Conservation (phyloP, 2,329 filamentous ascomycete species). For the Aspergillus ochraceus region DNA sequence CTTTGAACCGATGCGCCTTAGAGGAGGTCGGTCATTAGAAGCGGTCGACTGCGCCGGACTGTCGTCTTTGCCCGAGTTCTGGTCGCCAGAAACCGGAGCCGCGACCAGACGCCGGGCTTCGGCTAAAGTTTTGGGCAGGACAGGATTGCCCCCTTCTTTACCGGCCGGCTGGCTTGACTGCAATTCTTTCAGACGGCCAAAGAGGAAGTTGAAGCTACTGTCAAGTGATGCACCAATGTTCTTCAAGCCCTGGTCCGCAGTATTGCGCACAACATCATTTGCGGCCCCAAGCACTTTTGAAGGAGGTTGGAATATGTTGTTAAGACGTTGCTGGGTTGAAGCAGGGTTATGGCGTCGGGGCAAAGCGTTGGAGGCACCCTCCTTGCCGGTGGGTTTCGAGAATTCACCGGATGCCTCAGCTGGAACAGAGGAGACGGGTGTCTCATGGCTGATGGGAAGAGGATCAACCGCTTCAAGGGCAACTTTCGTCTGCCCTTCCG, state of each 20-base stretch:
- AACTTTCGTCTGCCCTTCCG: conserved; percentile 65
- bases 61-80: conserved; percentile 49
- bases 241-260: conserved; percentile 88
- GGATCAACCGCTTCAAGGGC: conserved; percentile 28
- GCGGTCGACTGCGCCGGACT: conserved; percentile 51
- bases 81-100: conserved; percentile 44
- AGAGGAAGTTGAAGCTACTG: conserved; percentile 88
- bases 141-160: conserved; percentile 40
- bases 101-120: conserved; percentile 88
- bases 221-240: conserved; percentile 88
- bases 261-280: conserved; percentile 80
- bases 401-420: conserved; percentile 31
- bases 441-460: conserved; percentile 24
- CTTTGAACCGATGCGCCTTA: conserved; percentile 38
- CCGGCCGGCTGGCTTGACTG: conserved; percentile 51
- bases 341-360: conserved; percentile 30
- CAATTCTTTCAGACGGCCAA: conserved; percentile 78
- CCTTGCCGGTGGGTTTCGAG: conserved; percentile 27
- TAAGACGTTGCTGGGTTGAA: conserved; percentile 69
- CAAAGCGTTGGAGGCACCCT: conserved; percentile 34
- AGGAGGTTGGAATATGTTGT: conserved; percentile 82
- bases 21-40: conserved; percentile 32
- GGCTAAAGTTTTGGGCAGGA: conserved; percentile 84
- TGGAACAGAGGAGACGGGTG: conserved; percentile 28
- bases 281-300: conserved; percentile 78